Conservation (phyloP, 192 early-diverging fungal species). For the Spinellus fusiger region DNA sequence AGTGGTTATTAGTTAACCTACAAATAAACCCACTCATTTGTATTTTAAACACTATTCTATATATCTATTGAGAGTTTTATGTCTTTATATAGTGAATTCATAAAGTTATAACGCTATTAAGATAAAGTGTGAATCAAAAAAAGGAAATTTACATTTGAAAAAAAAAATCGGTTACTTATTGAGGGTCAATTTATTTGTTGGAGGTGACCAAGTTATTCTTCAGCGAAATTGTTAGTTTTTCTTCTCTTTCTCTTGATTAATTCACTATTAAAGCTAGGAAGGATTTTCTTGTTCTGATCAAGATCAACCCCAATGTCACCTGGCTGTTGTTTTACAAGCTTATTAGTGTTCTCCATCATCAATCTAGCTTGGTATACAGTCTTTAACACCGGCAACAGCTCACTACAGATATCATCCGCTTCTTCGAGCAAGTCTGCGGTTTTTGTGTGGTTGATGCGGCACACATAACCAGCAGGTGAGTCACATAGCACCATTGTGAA, state of each 20-base stretch:
- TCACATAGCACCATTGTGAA: slow-evolving; percentile 2
- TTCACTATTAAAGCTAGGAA: slow-evolving; percentile 3
- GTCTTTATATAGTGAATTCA: too few species aligned
- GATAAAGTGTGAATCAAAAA: too few species aligned
- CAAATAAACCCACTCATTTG: too few species aligned
- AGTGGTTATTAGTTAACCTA: too few species aligned
- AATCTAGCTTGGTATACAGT: slow-evolving; percentile 2
- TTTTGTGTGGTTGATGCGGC: slow-evolving; percentile 1
- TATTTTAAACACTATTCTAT: too few species aligned
- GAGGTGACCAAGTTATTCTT: background rate
- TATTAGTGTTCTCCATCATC: background rate
- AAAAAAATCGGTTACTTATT: too few species aligned
- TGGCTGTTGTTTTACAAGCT: background rate
- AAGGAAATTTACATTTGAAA: too few species aligned
- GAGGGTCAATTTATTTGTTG: too few species aligned
- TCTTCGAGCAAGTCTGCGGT: background rate
- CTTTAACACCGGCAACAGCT: background rate
- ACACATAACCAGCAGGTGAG: slow-evolving; percentile 1
- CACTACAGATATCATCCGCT: slow-evolving; percentile 2
- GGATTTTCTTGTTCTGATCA: slow-evolving; percentile 1
- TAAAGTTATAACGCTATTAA: too few species aligned
- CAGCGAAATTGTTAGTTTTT: background rate
- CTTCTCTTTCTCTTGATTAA: background rate
- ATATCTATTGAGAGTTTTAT: too few species aligned
- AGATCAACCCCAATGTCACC: slow-evolving; percentile 1